These are phyloP conservation scores for Hemisphaericaspora xylanilytica DNA, from an alignment of 1,139 yeast genomes.

Conservation along the genomic window DNA sequence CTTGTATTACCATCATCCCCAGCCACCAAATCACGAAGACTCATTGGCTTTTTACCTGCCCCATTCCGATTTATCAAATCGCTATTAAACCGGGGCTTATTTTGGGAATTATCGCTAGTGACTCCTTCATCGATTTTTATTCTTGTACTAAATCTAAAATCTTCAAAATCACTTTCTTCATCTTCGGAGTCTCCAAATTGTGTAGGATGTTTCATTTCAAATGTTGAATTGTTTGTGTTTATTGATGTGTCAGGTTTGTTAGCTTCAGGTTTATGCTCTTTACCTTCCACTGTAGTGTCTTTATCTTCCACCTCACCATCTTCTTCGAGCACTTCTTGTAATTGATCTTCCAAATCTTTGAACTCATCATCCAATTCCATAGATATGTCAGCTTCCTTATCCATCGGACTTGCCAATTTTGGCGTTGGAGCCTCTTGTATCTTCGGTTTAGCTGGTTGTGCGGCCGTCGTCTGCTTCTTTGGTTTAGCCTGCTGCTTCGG, in stretches of 20 bases:
- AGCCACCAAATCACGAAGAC: constrained; percentile 39
- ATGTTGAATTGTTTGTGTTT: constrained; percentile 2
- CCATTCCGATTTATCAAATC: constrained; percentile 2
- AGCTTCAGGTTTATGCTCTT: not conserved
- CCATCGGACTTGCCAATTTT: not conserved
- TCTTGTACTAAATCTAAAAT: constrained; percentile 19
- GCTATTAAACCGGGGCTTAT: constrained; percentile 1
- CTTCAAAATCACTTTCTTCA: constrained; percentile 25
- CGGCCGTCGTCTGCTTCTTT: constrained; percentile 3
- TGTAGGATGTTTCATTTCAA: not conserved
- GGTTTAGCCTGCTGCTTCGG: constrained; percentile 4
- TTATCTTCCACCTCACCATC: constrained; percentile 12
- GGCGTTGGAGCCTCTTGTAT: constrained; percentile 1
- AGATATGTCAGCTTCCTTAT: constrained; percentile 3
- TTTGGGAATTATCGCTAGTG: not conserved
- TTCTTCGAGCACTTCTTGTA: constrained; percentile 41
- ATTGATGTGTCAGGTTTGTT: not conserved
- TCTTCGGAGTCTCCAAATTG: constrained; percentile 1
- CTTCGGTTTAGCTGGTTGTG: constrained; percentile 1
- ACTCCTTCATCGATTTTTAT: constrained; percentile 25
- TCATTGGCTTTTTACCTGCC: constrained; percentile 29
- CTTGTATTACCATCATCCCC: constrained; percentile 16
- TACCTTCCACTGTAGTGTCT: too few species aligned
- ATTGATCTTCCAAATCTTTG: constrained; percentile 44
- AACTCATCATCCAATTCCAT: constrained; percentile 41